A percentile compares a stretch with the other conserved stretches of the same genome.
phyloP scores from a whole-genome alignment of 768 basidiomycete genomes.

The Kondoa malvinella region DNA sequence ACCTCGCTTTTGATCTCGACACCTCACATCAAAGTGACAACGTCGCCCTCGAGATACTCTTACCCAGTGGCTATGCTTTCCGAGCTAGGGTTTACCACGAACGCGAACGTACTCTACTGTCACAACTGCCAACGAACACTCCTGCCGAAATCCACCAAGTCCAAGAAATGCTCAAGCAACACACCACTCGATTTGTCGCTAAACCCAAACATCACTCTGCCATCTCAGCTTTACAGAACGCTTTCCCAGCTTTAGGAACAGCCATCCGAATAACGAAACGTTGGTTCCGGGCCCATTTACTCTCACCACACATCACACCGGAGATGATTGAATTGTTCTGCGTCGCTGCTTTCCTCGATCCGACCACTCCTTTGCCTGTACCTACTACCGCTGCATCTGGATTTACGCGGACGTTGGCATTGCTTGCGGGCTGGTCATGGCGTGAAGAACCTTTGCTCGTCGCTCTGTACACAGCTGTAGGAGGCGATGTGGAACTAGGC shows the following conservation, averaged over 20 bases:
- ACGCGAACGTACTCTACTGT: constrained; percentile 60
- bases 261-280: constrained; percentile 78
- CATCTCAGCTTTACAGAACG: constrained; percentile 60
- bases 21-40: constrained; percentile 50
- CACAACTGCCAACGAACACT: constrained; percentile 37
- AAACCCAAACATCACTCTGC: constrained; percentile 71
- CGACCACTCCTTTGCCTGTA: constrained; percentile 35
- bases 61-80: constrained; percentile 74
- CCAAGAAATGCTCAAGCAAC: constrained; percentile 43
- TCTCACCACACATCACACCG: constrained; percentile 51
- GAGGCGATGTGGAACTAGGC: constrained; percentile 23
- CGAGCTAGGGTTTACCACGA: constrained; percentile 68
- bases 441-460: constrained; percentile 50
- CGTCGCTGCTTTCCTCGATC: constrained; percentile 51
- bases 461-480: constrained; percentile 44
- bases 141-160: constrained; percentile 15
- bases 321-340: constrained; percentile 76
- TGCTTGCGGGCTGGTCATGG: constrained; percentile 54
- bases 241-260: constrained; percentile 57
- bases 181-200: constrained; percentile 58
- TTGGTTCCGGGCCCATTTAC: constrained; percentile 76
- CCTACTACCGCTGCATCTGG: constrained; percentile 51
- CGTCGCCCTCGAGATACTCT: constrained; percentile 56
- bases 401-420: constrained; percentile 51
- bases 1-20: constrained; percentile 41